Base-by-base conservation (phyloP, 2,329 filamentous ascomycete species). In the Fusarium cyanostomum region DNA sequence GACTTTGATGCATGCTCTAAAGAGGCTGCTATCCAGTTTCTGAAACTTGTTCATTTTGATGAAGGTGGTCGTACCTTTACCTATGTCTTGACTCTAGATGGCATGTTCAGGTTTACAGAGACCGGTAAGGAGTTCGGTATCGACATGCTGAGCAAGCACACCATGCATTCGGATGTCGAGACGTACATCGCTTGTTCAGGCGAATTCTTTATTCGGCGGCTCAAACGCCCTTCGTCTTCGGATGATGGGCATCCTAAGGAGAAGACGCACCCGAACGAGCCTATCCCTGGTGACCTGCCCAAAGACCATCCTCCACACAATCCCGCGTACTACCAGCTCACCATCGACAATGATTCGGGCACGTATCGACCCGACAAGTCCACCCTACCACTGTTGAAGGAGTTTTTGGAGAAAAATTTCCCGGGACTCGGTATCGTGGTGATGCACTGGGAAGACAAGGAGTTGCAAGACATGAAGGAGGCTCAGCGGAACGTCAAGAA, bases 71-170 rank as follows among this genome's bases (percentile, higher is more conserved):
- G 93, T 11, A 87, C 96, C 54, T 97, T 95, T 72, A 98, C 94
- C 18, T 98, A 97, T 69, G 89, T 97, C 24, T 81, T 98, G 18
- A 96, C 92, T 0, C 83, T 97, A 7, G 94, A 98, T 72, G 91
- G 90, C 6, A 83, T 94, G 50, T 86, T 96, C 72, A 89, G 93
- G 41, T 97, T 97, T 77, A 97, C 94, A 1, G 94, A 97, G 76
- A 98, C 94, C 0, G 94, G 94, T 27, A 95, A 95, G 70, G 94
- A 97, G 71, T 97, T 97, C 58, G 92, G 94, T 49, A 92, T 98
- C 70, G 94, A 97, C 77, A 82, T 97, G 75, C 79, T 98, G 70
- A 93, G 89, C 75, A 98, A 98, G 75, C 94, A 98, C 76, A 96
- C 92, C 35, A 97, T 98, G 92, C 94, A 98, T 79, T 94, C 92